Percentiles rank a stretch among this genome's conserved stretches.
Conservation (phyloP, 2,329 filamentous ascomycete genomes). For the Rhytidhysteron rufulum region DNA sequence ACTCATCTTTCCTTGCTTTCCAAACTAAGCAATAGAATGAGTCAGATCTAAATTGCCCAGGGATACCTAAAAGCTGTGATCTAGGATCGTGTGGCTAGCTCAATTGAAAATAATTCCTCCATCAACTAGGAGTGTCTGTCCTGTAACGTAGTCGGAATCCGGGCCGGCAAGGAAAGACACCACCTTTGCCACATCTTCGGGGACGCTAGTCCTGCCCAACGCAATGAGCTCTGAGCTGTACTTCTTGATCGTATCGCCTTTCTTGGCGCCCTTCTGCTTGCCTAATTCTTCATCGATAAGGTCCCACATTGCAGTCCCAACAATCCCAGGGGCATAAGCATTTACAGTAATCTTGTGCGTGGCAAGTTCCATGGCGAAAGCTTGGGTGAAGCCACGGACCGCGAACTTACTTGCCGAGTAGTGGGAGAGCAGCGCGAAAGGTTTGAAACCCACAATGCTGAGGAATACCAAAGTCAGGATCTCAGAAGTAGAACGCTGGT, state of each 20-base stretch:
- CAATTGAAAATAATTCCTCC: slow-evolving; percentile 54
- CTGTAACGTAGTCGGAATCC: slow-evolving; percentile 63
- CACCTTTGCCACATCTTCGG: slow-evolving; percentile 60
- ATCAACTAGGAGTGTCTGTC: slow-evolving; percentile 62
- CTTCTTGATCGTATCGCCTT: slow-evolving; percentile 54
- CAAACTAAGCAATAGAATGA: too few species aligned
- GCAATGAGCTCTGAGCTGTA: slow-evolving; percentile 53
- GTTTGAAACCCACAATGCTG: slow-evolving; percentile 57
- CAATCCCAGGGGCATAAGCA: slow-evolving; percentile 64
- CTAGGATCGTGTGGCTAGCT: too few species aligned
- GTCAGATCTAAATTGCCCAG: too few species aligned
- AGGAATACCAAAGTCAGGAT: background rate
- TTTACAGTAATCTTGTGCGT: slow-evolving; percentile 63
- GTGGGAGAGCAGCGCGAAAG: slow-evolving; percentile 56
- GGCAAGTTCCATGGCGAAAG: slow-evolving; percentile 64
- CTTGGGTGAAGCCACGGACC: slow-evolving; percentile 62
- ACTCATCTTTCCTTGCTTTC: too few species aligned
- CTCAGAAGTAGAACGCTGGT: background rate
- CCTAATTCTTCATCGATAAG: slow-evolving; percentile 60
- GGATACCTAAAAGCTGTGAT: too few species aligned
- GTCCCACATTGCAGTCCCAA: slow-evolving; percentile 67
- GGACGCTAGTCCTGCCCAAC: slow-evolving; percentile 55
- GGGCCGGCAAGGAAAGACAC: slow-evolving; percentile 59
- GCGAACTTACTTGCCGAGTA: slow-evolving; percentile 66
- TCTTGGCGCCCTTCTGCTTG: slow-evolving; percentile 47